A percentile compares a stretch with the other conserved stretches of the same genome.
These are phyloP conservation scores for Datura wrightii DNA, from an alignment of 257 asterid species.

Conservation along the genomic window DNA sequence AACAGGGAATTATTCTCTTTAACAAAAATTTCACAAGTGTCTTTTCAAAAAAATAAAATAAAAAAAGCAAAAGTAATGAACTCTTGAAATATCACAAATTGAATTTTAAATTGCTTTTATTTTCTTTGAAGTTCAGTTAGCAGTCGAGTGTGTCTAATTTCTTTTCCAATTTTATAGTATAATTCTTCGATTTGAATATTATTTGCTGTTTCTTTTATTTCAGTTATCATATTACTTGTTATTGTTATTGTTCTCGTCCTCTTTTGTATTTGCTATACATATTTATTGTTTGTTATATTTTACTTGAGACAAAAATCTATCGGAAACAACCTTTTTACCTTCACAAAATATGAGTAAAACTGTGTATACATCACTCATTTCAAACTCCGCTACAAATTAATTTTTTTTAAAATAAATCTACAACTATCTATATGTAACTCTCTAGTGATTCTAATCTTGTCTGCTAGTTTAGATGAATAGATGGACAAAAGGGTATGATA, in stretches of 20 bases:
- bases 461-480: neutral
- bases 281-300: neutral
- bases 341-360: too few relatives aligned
- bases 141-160: neutral
- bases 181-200: neutral
- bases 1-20: conserved; percentile 4
- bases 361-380: too few relatives aligned
- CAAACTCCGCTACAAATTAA: neutral
- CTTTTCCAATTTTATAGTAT: too few relatives aligned
- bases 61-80: neutral
- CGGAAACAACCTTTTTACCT: neutral
- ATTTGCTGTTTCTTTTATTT: neutral
- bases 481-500: neutral
- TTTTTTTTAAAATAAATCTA: neutral
- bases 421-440: neutral
- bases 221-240: too few relatives aligned
- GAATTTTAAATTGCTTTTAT: neutral
- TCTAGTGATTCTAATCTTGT: neutral
- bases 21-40: neutral
- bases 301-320: neutral
- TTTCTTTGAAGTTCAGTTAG: neutral
- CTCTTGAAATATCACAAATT: neutral
- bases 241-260: neutral
- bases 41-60: neutral
- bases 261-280: neutral